Base-by-base conservation (phyloP, 208 protist species). In the Trypanosoma vivax region DNA sequence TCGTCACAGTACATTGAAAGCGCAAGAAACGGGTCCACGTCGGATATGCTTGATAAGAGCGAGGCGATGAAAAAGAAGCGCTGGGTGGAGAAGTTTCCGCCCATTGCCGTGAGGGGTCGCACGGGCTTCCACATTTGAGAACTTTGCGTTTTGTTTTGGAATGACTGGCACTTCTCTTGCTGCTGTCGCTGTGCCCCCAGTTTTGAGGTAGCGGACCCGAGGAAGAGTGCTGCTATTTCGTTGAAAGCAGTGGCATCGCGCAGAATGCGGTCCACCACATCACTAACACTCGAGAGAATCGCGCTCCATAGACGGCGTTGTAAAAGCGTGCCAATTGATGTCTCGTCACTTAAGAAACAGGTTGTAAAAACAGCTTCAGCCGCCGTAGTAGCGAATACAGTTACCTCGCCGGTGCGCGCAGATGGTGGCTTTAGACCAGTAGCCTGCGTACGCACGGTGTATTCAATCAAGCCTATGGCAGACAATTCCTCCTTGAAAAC, bases 11-110 rank as follows among this genome's bases (percentile, higher is more conserved):
- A 72, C 11, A 49, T 28, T 5, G 58, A 49, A 34, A 79, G 41
- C 18, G 83, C 71, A 46, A 64, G 35, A 68, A 72, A 60, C 2
- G 58, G 39, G 61, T 88, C 67, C 1, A 58, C 34, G 40, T 75
- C 74, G n/a, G 70, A 68, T n/a, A 87, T 65, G 29, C 67, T 68
- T 19, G 70, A 50, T 14, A 90, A 50, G 14, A 90, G 25, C 0
- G 66, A 35, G 0, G 73, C 25, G 13, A 76, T 34, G 48, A 83
- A 79, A 5, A 49, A 40, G 28, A 78, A 45, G 6, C 51, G 66
- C 14, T 67, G 42, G 18, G 65, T n/a, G 47, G 34, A 10, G 23
- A 25, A 27, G 27, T 45, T 19, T 16, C 13, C 29, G 10, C 14
- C 13, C 29, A 31, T 11, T 14, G 27, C n/a, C n/a, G n/a, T n/a